Evolutionary conservation across 2,329 filamentous ascomycete genomes (phyloP).

Genomic region (Chaetomiaceae sp.): DNA sequence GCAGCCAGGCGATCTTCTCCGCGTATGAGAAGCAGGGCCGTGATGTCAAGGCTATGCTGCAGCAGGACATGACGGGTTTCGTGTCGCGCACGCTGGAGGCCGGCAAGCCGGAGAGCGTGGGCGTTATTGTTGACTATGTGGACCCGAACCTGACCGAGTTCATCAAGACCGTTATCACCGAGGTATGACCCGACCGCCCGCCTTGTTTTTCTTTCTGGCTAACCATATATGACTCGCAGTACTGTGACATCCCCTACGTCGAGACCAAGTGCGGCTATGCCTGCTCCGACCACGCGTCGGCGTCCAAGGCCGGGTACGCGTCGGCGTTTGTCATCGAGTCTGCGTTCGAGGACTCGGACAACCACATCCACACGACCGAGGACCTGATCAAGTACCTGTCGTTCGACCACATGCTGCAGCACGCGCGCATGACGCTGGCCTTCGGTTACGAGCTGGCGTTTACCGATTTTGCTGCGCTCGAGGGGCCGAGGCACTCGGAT

Average conservation of each 20-base stretch:
- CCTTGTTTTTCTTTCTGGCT: constrained; percentile 18
- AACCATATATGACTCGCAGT: constrained; percentile 38
- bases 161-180: constrained; percentile 80
- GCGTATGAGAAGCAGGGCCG: constrained; percentile 66
- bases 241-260: constrained; percentile 66
- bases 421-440: constrained; percentile 46
- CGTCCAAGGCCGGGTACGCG: constrained; percentile 59
- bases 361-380: constrained; percentile 66
- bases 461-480: constrained; percentile 30
- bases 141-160: constrained; percentile 76
- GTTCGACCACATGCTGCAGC: constrained; percentile 61
- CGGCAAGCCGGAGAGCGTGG: constrained; percentile 76
- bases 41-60: constrained; percentile 90
- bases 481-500: constrained; percentile 15
- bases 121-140: constrained; percentile 89
- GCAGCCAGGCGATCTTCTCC: constrained; percentile 83
- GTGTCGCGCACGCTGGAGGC: constrained; percentile 75
- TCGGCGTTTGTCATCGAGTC: constrained; percentile 60
- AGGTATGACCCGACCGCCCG: too few species aligned
- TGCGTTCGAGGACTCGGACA: constrained; percentile 54
- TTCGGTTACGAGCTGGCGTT: constrained; percentile 43
- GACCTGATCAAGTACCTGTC: constrained; percentile 65
- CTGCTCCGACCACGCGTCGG: constrained; percentile 64
- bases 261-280: constrained; percentile 49
- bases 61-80: constrained; percentile 97